Evolutionary conservation across 2,329 filamentous ascomycete species (phyloP).

Genomic region (Penicillium sp.): DNA sequence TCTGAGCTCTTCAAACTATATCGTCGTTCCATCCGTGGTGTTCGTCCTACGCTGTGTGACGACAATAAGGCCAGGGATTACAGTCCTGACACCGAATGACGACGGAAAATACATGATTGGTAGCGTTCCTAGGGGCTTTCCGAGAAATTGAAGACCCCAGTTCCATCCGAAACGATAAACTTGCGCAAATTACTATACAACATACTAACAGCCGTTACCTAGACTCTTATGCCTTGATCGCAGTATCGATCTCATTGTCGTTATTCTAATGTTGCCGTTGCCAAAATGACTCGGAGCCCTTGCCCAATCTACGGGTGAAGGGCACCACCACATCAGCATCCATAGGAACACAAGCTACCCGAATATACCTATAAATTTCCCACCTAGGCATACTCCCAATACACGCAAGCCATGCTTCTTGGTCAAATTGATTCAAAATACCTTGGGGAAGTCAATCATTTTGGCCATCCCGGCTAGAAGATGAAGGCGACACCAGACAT

Average conservation of each 20-base stretch:
- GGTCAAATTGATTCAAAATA: conserved; percentile 71
- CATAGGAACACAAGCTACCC: conserved; percentile 84
- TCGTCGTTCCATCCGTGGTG: background rate
- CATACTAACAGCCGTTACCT: conserved; percentile 10
- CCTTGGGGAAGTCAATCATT: conserved; percentile 55
- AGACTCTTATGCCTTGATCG: conserved; percentile 10
- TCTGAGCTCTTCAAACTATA: background rate
- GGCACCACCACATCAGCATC: conserved; percentile 66
- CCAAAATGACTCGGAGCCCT: conserved; percentile 71
- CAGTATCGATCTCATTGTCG: conserved; percentile 16
- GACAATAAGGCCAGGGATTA: background rate
- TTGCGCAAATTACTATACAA: background rate
- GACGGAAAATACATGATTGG: background rate
- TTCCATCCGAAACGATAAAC: background rate
- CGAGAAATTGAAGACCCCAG: background rate
- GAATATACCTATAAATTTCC: conserved; percentile 68
- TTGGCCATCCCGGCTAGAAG: background rate
- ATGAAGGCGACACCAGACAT: background rate
- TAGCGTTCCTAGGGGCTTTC: background rate
- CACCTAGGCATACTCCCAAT: conserved; percentile 71
- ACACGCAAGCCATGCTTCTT: conserved; percentile 69
- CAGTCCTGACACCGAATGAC: background rate
- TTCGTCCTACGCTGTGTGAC: conserved; percentile 4
- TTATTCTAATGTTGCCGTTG: conserved; percentile 59
- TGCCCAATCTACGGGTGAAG: conserved; percentile 58